Conservation (phyloP, 1,284 basidiomycete genomes). For the Volvariella surrecta region DNA sequence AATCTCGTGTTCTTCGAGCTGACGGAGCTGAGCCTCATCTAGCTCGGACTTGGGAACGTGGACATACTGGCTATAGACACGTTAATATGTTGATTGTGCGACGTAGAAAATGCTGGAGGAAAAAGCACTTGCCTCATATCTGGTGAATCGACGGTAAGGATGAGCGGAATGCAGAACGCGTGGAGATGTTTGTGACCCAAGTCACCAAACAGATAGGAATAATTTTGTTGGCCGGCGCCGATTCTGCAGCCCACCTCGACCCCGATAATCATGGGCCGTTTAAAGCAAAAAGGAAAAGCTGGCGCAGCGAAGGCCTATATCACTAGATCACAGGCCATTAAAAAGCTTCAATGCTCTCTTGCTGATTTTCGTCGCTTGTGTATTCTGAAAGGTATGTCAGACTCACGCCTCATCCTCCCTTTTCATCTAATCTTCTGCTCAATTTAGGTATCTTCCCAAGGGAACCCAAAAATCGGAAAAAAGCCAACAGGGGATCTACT, state of each 20-base stretch:
- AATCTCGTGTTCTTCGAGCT: slow-evolving; percentile 95
- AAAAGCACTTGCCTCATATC: slow-evolving; percentile 7
- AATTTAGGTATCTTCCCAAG: slow-evolving; percentile 89
- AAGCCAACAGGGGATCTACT: slow-evolving; percentile 96
- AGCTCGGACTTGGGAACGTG: slow-evolving; percentile 97
- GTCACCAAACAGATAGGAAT: slow-evolving; percentile 23
- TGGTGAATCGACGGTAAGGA: slow-evolving; percentile 4
- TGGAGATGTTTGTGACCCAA: slow-evolving; percentile 15
- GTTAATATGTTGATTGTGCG: neutral
- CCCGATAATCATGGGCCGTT: slow-evolving; percentile 84
- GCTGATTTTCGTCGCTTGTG: slow-evolving; percentile 97
- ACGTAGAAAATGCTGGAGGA: too few relatives aligned
- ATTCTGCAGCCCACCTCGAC: slow-evolving; percentile 6
- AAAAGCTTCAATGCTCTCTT: slow-evolving; percentile 93
- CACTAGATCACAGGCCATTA: slow-evolving; percentile 85
- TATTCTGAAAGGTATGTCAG: slow-evolving; percentile 84
- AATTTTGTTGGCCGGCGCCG: slow-evolving; percentile 7
- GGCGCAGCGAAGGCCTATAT: slow-evolving; percentile 94
- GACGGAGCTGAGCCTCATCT: slow-evolving; percentile 92
- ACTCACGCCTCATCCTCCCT: slow-evolving; percentile 6
- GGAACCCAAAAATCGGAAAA: slow-evolving; percentile 88
- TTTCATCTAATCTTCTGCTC: neutral
- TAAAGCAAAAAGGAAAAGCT: slow-evolving; percentile 86
- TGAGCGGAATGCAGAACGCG: slow-evolving; percentile 1
- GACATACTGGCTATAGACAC: slow-evolving; percentile 79